Conservation (phyloP, 805 yeast genomes). For the Teunomyces kruisii region DNA sequence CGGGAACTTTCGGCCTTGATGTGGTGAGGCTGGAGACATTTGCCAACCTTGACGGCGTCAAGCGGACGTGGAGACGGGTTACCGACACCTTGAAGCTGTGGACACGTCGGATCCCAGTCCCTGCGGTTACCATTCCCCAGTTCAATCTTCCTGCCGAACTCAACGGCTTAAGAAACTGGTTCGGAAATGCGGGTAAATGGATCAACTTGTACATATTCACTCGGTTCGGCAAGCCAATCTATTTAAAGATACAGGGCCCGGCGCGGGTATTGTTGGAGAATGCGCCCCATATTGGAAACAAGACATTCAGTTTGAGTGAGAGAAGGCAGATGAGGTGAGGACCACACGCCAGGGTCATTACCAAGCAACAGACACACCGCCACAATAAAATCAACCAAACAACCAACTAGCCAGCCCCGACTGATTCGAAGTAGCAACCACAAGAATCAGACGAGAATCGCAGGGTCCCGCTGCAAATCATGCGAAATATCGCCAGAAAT, state of each 20-base stretch:
- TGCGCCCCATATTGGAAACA: constrained; percentile 11
- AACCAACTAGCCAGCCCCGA: no score
- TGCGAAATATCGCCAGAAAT: no score
- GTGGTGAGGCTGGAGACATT: background rate
- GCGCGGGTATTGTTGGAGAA: constrained; percentile 23
- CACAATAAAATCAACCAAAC: no score
- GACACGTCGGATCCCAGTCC: background rate
- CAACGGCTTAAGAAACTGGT: background rate
- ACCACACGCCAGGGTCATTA: no score
- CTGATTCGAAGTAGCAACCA: no score
- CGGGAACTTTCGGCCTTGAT: background rate
- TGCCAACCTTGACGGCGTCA: background rate
- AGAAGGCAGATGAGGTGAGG: constrained; percentile 1
- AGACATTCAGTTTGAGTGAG: constrained; percentile 4
- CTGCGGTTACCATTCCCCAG: background rate
- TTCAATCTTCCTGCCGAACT: background rate
- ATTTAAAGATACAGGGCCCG: constrained; percentile 27
- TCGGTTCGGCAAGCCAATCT: constrained; percentile 11
- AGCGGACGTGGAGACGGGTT: background rate
- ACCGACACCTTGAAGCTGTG: background rate
- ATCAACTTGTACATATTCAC: background rate
- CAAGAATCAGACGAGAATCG: no score
- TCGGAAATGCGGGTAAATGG: background rate
- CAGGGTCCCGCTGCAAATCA: no score
- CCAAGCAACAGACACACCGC: background rate